Evolutionary conservation across 1,139 yeast genomes (phyloP), one percentile per base, ranked within the genome.

Genomic region (Yueomyces sp.): DNA sequence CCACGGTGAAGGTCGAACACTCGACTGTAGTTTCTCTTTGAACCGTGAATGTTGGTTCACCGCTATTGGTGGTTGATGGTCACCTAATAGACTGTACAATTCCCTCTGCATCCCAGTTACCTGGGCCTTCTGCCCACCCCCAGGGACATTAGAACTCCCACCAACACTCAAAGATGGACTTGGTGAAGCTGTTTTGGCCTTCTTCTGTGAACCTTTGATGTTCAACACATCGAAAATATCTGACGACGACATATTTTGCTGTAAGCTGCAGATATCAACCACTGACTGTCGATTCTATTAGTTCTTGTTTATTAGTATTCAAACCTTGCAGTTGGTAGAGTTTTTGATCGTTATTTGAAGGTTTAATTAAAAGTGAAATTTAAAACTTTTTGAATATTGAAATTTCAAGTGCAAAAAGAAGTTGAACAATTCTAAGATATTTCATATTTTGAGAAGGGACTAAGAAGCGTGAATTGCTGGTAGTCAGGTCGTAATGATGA

Each of bases 91-190:
- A 52, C 82, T 83, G 62, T 82, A 89, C 43, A 91, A 68, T 60
- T 91, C 98, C 51, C 98, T 72, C 49, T 86, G 93, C 78, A 91
- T 82, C 26, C 96, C 96, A 19, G 85, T 77, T 48, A 73, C 74
- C 48, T 72, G 71, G 3, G 69, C 68, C 36, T 62, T 55, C 29
- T 53, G 51, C 39, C 50, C 52, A 12, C 54, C 47, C 39, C 49
- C 50, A 32, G 48, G 41, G 2, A 33, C 31, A 29, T 30, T 12
- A 19, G 19, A 19, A 19, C 19, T 19, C 19, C 19, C 19, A 19
- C 19, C 19, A 19, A 19, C 19, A 19, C 19, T 19, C 19, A 19
- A 19, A 19, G 19, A 19, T 4, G 35, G 31, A 29, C 31, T 5
- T 12, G 36, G 9, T 0, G 32, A 31, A 28, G 39, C 54, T 52